Base-by-base conservation (phyloP, 2,329 filamentous ascomycete species). In the Pestalotiopsis sp. region DNA sequence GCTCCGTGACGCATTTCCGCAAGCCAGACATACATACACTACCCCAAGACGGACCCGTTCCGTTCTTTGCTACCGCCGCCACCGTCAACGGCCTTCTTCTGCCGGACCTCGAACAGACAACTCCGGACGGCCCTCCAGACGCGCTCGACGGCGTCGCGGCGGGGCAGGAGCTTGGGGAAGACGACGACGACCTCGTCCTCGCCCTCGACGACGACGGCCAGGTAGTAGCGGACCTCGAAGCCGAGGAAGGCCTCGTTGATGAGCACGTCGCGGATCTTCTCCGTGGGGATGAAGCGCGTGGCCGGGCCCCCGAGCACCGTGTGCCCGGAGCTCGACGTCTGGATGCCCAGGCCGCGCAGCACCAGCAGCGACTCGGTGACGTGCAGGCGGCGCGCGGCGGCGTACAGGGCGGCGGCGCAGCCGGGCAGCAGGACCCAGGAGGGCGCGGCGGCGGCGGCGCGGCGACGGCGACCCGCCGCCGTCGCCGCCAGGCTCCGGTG, bases 161-260 rank as follows among this genome's bases (percentile, higher is more conserved):
- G 82, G 0, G 96, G 96, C 70, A 98, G 78, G 72, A 97, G 80
- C 68, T 87, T 87, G 2, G 95, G 95, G 78, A 99, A 99, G 3
- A 98, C 94, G n/a, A 99, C 95, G 0, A 98, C 93, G 4, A 97
- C 88, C 72, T 96, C 91, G 66, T 91, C 88, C 81, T 98, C 95
- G 2, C 91, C 94, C 74, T 97, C 92, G 20, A 98, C 94, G 66
- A 98, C 92, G 38, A 98, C 93, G 4, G 93, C 90, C 9, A 99
- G 83, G 77, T 97, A 98, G 77, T 95, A 97, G 55, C 91, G 85
- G 45, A 98, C 94, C 81, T 95, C 93, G 76, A 98, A 97, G 0
- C 95, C 95, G 68, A 89, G 90, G 80, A 98, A 98, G 3, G 95
- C 96, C 83, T 99, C 96, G 78, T 98, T 94, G 64, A 99, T 93